Percentiles rank a stretch among this genome's conserved stretches.
phyloP scores from a whole-genome alignment of 2,329 filamentous ascomycete species.

The Paracorniculantispora psalliotae region DNA sequence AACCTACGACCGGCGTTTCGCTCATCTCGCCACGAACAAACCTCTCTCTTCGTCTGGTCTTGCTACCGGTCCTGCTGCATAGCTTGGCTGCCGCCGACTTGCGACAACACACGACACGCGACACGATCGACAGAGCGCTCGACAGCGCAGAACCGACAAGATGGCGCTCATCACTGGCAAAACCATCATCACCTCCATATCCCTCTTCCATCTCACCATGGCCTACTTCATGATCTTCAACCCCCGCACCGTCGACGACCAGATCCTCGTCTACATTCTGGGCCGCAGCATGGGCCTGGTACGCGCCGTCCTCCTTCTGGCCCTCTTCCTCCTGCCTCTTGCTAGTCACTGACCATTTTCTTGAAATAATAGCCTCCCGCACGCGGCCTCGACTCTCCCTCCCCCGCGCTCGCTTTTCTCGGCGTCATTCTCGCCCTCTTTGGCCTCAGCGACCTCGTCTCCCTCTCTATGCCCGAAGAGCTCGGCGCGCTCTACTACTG shows the following conservation, averaged over 20 bases:
- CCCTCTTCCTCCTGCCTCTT: neutral
- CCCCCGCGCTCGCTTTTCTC: slow-evolving; percentile 69
- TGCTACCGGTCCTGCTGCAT: too few species aligned
- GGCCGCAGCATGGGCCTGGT: slow-evolving; percentile 82
- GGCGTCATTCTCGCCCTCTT: slow-evolving; percentile 60
- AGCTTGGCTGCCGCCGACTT: too few species aligned
- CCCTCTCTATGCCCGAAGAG: slow-evolving; percentile 64
- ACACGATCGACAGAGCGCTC: neutral
- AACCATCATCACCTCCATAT: slow-evolving; percentile 75
- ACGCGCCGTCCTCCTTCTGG: slow-evolving; percentile 22
- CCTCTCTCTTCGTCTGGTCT: too few species aligned
- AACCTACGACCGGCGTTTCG: neutral
- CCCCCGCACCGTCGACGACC: slow-evolving; percentile 68
- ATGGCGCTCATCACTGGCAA: slow-evolving; percentile 81
- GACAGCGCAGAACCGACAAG: neutral
- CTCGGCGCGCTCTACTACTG: slow-evolving; percentile 59
- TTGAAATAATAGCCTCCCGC: slow-evolving; percentile 62
- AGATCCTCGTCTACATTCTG: slow-evolving; percentile 73
- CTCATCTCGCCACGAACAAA: too few species aligned
- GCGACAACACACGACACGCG: neutral
- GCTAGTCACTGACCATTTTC: too few species aligned
- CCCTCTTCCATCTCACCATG: slow-evolving; percentile 78
- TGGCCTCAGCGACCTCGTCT: slow-evolving; percentile 59
- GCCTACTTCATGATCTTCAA: slow-evolving; percentile 78
- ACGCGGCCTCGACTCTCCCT: slow-evolving; percentile 62